These are phyloP conservation scores for Penicillium maclennaniae DNA, from an alignment of 495 filamentous ascomycete species.

Conservation along the genomic window DNA sequence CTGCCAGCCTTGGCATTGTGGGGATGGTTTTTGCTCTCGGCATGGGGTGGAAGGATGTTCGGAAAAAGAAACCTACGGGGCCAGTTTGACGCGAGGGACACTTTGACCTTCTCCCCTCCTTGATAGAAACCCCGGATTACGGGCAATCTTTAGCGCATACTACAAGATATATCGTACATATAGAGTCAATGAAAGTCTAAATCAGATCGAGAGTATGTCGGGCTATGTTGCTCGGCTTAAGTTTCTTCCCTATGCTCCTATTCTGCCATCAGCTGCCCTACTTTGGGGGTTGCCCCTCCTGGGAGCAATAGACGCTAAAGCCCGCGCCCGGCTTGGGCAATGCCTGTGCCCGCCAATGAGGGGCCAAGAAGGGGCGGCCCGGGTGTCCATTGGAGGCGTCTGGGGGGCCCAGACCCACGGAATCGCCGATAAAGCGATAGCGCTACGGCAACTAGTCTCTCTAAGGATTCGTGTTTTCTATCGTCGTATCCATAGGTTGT, in stretches of 20 bases:
- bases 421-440: background rate
- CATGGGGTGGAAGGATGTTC: slow-evolving; percentile 52
- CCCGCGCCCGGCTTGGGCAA: background rate
- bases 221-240: background rate
- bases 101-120: background rate
- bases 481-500: background rate
- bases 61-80: slow-evolving; percentile 38
- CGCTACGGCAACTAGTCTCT: background rate
- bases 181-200: background rate
- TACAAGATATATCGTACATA: too few relatives aligned
- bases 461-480: background rate
- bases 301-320: background rate
- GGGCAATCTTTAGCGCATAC: too few relatives aligned
- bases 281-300: background rate
- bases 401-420: background rate
- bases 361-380: background rate
- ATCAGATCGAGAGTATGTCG: too few relatives aligned
- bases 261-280: background rate
- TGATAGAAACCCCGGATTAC: background rate
- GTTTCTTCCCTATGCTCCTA: background rate
- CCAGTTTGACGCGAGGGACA: background rate
- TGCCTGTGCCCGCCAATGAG: background rate
- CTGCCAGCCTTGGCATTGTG: slow-evolving; percentile 23
- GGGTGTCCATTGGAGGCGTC: background rate
- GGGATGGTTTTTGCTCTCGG: slow-evolving; percentile 38